These are phyloP conservation scores for Candida suzukii DNA, from an alignment of 805 yeast species.

Conservation along the genomic window DNA sequence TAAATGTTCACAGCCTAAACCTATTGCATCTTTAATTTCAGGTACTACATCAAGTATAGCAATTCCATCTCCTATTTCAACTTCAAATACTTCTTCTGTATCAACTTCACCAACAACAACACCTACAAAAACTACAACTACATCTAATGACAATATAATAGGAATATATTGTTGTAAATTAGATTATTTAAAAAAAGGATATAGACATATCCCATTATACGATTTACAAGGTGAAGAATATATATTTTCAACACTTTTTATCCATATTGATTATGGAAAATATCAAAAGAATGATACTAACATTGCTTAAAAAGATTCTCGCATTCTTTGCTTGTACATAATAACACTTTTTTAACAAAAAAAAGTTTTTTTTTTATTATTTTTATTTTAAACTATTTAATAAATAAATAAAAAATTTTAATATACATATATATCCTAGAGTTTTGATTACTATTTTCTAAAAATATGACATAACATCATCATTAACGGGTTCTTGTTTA, in stretches of 20 bases:
- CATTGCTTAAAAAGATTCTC: too few species aligned
- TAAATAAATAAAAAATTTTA: too few species aligned
- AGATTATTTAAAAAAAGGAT: conserved; percentile 65
- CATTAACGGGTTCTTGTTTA: conserved; percentile 10
- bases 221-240: conserved; percentile 77
- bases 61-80: neutral
- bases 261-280: conserved; percentile 19
- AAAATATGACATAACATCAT: conserved; percentile 26
- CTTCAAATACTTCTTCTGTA: neutral
- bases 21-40: conserved; percentile 4
- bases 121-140: neutral
- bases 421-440: too few species aligned
- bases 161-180: conserved; percentile 62
- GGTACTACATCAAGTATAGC: neutral
- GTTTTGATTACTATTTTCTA: conserved; percentile 4
- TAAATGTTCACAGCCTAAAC: conserved; percentile 17
- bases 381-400: too few species aligned
- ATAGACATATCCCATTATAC: conserved; percentile 70
- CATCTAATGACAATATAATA: conserved; percentile 21
- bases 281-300: too few species aligned
- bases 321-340: too few species aligned
- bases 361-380: too few species aligned
- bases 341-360: too few species aligned
- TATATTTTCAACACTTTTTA: conserved; percentile 43
- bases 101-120: neutral